Percentiles rank a stretch among this genome's conserved stretches.
phyloP scores from a whole-genome alignment of 805 yeast species.

The Ogataea minuta region DNA sequence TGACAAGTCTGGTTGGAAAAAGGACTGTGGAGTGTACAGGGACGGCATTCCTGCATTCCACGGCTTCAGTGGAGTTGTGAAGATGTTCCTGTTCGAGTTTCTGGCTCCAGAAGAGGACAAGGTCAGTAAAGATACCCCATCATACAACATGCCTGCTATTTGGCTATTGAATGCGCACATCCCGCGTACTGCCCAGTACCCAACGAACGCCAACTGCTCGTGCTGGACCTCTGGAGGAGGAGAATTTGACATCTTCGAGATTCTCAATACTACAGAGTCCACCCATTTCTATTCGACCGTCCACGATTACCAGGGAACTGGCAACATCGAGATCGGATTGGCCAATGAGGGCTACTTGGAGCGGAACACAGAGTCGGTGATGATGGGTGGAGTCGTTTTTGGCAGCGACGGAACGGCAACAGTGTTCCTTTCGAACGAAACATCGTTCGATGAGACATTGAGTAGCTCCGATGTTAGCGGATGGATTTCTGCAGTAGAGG shows the following conservation, averaged over 20 bases:
- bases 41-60: slow-evolving; percentile 71
- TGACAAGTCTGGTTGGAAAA: slow-evolving; percentile 48
- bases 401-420: slow-evolving; percentile 58
- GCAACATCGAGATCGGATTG: slow-evolving; percentile 58
- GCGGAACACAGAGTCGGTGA: slow-evolving; percentile 49
- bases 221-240: slow-evolving; percentile 81
- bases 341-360: slow-evolving; percentile 53
- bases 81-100: slow-evolving; percentile 73
- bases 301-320: slow-evolving; percentile 76
- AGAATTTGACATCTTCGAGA: slow-evolving; percentile 75
- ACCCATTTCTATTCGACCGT: slow-evolving; percentile 60
- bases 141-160: slow-evolving; percentile 66
- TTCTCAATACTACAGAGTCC: slow-evolving; percentile 59
- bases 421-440: slow-evolving; percentile 57
- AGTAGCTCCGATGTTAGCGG: slow-evolving; percentile 40
- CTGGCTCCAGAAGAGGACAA: slow-evolving; percentile 58
- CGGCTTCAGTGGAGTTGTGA: slow-evolving; percentile 64
- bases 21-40: slow-evolving; percentile 76
- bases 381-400: slow-evolving; percentile 73
- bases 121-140: slow-evolving; percentile 31
- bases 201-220: slow-evolving; percentile 59
- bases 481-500: slow-evolving; percentile 42
- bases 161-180: slow-evolving; percentile 74
- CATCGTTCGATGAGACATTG: slow-evolving; percentile 48
- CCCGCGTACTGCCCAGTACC: slow-evolving; percentile 74